Evolutionary conservation across 345 rosid species (phyloP).

Genomic region (Arabidopsis suecica): DNA sequence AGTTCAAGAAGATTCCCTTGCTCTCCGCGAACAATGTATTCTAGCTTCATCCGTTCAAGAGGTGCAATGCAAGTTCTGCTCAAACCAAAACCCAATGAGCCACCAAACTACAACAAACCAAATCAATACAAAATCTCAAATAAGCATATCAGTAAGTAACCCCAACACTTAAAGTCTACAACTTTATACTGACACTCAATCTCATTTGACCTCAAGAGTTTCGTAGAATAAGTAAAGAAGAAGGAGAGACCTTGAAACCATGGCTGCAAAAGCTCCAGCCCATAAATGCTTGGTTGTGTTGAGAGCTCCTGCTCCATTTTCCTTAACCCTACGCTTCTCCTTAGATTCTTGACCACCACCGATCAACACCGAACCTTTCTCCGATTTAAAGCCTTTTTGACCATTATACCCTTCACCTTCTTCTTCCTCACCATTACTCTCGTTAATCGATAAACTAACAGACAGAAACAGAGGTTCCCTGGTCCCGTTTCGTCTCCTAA

Average conservation of each 20-base stretch:
- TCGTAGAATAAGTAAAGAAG: slow-evolving; percentile 10
- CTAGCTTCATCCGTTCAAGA: slow-evolving; percentile 78
- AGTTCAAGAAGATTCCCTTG: slow-evolving; percentile 59
- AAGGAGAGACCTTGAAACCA: slow-evolving; percentile 70
- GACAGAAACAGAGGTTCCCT: slow-evolving; percentile 62
- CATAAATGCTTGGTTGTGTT: slow-evolving; percentile 69
- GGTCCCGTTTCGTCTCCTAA: slow-evolving; percentile 40
- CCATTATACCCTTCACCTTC: slow-evolving; percentile 50
- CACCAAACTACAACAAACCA: slow-evolving; percentile 35
- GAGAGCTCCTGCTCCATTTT: slow-evolving; percentile 44
- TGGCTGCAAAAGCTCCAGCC: slow-evolving; percentile 85
- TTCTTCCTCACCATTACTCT: slow-evolving; percentile 51
- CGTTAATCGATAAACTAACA: slow-evolving; percentile 72
- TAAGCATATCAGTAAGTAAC: slow-evolving; percentile 4
- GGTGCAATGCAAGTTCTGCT: slow-evolving; percentile 82
- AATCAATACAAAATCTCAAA: slow-evolving; percentile 13
- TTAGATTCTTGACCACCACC: not conserved
- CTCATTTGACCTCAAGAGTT: not conserved
- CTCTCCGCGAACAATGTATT: slow-evolving; percentile 75
- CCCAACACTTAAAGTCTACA: slow-evolving; percentile 24
- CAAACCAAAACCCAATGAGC: slow-evolving; percentile 46
- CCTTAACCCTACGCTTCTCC: slow-evolving; percentile 33
- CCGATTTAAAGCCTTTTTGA: slow-evolving; percentile 33
- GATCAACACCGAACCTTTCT: slow-evolving; percentile 32
- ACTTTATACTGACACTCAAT: slow-evolving; percentile 6